These are phyloP conservation scores for Mycena galopus DNA, from an alignment of 768 basidiomycete genomes.

Conservation along the genomic window DNA sequence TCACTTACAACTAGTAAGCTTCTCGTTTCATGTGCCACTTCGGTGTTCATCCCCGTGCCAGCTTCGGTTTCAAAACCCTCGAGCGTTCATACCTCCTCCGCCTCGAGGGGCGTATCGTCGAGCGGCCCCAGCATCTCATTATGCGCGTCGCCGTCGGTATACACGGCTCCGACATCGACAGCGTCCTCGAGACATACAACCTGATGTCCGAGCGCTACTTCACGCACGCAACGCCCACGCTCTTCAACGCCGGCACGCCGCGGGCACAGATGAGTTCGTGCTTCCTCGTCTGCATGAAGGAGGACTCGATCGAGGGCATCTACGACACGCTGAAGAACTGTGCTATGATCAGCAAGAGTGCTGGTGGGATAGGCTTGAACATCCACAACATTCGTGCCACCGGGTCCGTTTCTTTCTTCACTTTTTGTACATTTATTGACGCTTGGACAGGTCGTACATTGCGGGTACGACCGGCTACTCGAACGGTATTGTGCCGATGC, in stretches of 20 bases:
- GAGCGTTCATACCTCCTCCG: conserved; percentile 98
- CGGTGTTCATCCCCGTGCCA: conserved; percentile 41
- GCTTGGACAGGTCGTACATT: conserved; percentile 85
- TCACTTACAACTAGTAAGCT: conserved; percentile 93
- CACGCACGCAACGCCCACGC: conserved; percentile 96
- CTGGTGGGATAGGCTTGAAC: conserved; percentile 96
- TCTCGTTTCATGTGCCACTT: neutral
- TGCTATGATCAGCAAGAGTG: conserved; percentile 99
- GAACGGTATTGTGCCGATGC: conserved; percentile 99
- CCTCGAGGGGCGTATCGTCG: conserved; percentile 93
- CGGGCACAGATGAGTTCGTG: conserved; percentile 96
- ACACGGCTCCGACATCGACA: conserved; percentile 90
- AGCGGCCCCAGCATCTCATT: conserved; percentile 98
- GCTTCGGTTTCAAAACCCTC: conserved; percentile 99
- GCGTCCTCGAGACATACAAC: conserved; percentile 92
- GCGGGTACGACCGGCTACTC: conserved; percentile 99
- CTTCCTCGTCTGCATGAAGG: conserved; percentile 98
- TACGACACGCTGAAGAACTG: conserved; percentile 98
- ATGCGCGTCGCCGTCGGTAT: conserved; percentile 99
- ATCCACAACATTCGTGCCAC: conserved; percentile 98
- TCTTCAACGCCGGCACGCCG: conserved; percentile 99
- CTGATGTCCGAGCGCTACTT: conserved; percentile 99
- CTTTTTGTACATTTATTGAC: neutral
- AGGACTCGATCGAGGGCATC: conserved; percentile 98
- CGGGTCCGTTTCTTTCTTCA: conserved; percentile 64